Evolutionary conservation across 2,329 filamentous ascomycete genomes (phyloP).

Genomic region (Cladophialophora yegresii): DNA sequence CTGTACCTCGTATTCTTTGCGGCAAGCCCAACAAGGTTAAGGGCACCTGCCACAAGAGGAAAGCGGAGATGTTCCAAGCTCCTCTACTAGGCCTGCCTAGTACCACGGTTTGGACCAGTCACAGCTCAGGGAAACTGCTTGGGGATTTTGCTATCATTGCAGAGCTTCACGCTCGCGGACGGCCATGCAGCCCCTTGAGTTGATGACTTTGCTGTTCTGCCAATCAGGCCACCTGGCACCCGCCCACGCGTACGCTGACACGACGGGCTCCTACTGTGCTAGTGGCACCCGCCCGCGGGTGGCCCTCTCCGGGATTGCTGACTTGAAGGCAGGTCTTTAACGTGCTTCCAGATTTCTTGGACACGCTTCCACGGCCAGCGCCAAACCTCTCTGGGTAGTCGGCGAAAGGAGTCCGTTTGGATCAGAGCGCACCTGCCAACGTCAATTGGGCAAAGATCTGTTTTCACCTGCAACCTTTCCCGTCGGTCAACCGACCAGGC

Average conservation of each 20-base stretch:
- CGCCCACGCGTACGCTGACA: constrained; percentile 11
- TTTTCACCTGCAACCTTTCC: constrained; percentile 21
- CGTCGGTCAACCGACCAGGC: constrained; percentile 27
- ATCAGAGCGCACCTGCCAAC: neutral
- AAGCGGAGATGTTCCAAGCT: constrained; percentile 3
- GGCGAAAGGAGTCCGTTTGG: constrained; percentile 18
- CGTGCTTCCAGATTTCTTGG: constrained; percentile 20
- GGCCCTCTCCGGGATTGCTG: constrained; percentile 26
- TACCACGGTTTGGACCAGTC: neutral
- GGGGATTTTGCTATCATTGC: neutral
- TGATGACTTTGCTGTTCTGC: constrained; percentile 13
- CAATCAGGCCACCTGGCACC: constrained; percentile 6
- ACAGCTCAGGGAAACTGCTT: neutral
- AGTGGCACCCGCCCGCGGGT: constrained; percentile 13
- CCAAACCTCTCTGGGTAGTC: constrained; percentile 27
- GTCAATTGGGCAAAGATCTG: constrained; percentile 9
- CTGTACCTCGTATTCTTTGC: neutral
- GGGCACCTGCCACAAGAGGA: constrained; percentile 13
- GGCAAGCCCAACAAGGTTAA: neutral
- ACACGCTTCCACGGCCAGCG: constrained; percentile 1
- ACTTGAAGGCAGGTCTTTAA: constrained; percentile 24
- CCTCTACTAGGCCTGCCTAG: neutral
- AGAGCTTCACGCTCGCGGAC: neutral
- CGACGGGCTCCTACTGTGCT: constrained; percentile 1
- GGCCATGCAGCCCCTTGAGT: constrained; percentile 4